These are phyloP conservation scores for Rhodotorula glutinis DNA, from an alignment of 1,284 basidiomycete genomes.

Conservation along the genomic window DNA sequence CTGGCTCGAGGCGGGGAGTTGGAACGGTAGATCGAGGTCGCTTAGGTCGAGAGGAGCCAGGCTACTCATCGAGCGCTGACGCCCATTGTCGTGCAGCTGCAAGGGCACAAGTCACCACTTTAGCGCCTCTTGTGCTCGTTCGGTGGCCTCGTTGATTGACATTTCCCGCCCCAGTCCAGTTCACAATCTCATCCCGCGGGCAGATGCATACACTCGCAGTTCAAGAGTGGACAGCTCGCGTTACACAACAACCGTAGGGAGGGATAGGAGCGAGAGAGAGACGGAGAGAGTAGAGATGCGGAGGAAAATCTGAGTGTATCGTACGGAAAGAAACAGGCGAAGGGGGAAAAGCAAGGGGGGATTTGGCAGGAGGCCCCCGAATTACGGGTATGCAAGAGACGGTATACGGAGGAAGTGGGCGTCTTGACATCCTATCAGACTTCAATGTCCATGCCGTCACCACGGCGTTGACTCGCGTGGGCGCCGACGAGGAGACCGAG, in stretches of 20 bases:
- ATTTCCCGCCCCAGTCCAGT: background rate
- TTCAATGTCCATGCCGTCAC: background rate
- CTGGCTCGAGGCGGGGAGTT: background rate
- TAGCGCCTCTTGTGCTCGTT: background rate
- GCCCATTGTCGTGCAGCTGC: background rate
- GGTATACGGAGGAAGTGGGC: too few relatives aligned
- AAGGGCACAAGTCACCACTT: too few relatives aligned
- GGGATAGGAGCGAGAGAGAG: background rate
- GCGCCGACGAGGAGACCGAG: background rate
- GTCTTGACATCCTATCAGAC: too few relatives aligned
- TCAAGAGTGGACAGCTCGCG: too few relatives aligned
- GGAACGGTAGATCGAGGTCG: slow-evolving; percentile 8
- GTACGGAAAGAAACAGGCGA: too few relatives aligned
- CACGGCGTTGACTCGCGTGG: background rate
- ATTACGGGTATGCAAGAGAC: too few relatives aligned
- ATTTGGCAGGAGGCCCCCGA: too few relatives aligned
- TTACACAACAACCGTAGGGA: slow-evolving; percentile 1
- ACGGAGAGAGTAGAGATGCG: background rate
- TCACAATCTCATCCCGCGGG: background rate
- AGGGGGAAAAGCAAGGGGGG: too few relatives aligned
- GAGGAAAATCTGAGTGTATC: too few relatives aligned
- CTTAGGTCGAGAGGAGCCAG: background rate
- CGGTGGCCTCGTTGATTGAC: background rate
- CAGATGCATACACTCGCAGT: too few relatives aligned
- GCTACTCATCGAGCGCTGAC: background rate